These are phyloP conservation scores for Jacaranda copaia DNA, from an alignment of 257 asterid species.

Conservation along the genomic window DNA sequence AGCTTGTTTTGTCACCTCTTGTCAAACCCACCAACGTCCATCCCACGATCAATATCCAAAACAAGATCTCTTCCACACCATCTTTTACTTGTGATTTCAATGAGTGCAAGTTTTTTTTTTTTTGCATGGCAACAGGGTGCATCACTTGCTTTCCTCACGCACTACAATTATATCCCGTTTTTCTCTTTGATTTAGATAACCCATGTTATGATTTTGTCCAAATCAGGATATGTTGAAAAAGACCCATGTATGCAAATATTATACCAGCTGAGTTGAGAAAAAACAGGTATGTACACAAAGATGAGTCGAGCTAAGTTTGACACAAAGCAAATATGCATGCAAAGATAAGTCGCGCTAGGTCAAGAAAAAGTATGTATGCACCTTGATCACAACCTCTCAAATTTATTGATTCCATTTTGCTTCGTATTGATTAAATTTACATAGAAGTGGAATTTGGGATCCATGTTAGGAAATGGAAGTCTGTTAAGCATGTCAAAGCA, in stretches of 20 bases:
- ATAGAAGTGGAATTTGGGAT: not conserved
- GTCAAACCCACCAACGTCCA: constrained; percentile 21
- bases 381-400: too few relatives aligned
- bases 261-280: too few relatives aligned
- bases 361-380: constrained; percentile 9
- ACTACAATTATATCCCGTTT: constrained; percentile 11
- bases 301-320: not conserved
- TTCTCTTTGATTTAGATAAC: not conserved
- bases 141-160: constrained; percentile 34
- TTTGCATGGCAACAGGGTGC: constrained; percentile 45
- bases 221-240: too few relatives aligned
- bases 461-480: constrained; percentile 4
- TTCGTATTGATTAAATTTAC: not conserved
- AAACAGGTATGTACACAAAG: not conserved
- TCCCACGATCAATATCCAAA: constrained; percentile 12
- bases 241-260: too few relatives aligned
- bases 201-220: too few relatives aligned
- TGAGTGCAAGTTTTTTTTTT: constrained; percentile 25
- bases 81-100: constrained; percentile 35
- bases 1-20: constrained; percentile 31
- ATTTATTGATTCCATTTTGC: too few relatives aligned
- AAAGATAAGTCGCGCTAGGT: not conserved
- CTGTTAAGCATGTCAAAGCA: not conserved
- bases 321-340: not conserved
- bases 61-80: constrained; percentile 42